These are phyloP conservation scores for Picochlorum costavermella DNA, from an alignment of 139 green algal genomes.

Conservation along the genomic window DNA sequence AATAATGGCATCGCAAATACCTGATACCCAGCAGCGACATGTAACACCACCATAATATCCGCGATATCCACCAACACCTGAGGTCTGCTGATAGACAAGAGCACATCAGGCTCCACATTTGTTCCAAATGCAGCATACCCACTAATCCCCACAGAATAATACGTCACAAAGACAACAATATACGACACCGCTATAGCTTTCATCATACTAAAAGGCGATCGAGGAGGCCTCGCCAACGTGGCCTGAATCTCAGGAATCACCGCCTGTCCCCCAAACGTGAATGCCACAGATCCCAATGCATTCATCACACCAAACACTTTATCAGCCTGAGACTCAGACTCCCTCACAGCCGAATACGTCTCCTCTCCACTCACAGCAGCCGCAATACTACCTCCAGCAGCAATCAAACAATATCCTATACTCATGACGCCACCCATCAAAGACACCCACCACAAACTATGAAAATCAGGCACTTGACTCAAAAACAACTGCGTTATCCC, in stretches of 20 bases:
- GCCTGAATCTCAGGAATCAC: constrained; percentile 40
- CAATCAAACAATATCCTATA: constrained; percentile 41
- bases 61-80: constrained; percentile 31
- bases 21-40: constrained; percentile 51
- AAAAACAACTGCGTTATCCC: constrained; percentile 38
- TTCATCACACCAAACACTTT: constrained; percentile 43
- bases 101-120: constrained; percentile 40
- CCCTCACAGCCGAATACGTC: not conserved
- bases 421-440: constrained; percentile 49
- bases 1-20: constrained; percentile 52
- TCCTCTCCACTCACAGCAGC: not conserved
- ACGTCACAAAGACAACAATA: constrained; percentile 38
- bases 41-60: constrained; percentile 54
- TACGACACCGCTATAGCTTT: constrained; percentile 35
- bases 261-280: constrained; percentile 45
- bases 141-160: constrained; percentile 40
- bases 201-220: constrained; percentile 38
- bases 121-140: constrained; percentile 51
- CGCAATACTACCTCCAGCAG: constrained; percentile 21
- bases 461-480: constrained; percentile 44
- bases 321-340: constrained; percentile 13
- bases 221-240: constrained; percentile 36
- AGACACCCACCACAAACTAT: constrained; percentile 51
- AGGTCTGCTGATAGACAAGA: constrained; percentile 39
- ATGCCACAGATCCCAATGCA: constrained; percentile 43